These are phyloP conservation scores for Strobilomyces confusus DNA, from an alignment of 768 basidiomycete species.

Conservation along the genomic window DNA sequence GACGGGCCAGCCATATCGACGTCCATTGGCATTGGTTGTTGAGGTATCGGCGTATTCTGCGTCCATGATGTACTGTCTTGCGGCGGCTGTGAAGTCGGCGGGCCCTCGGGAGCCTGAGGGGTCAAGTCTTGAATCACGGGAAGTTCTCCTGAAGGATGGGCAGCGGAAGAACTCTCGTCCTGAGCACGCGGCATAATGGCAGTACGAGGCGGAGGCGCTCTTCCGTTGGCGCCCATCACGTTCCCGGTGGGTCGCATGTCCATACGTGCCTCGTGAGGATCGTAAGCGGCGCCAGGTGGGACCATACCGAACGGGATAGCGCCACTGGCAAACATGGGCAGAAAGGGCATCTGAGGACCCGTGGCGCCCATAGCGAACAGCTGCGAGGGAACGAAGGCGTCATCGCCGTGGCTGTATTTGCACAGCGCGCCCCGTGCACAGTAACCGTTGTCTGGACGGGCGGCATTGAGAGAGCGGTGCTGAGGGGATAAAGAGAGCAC, in stretches of 20 bases:
- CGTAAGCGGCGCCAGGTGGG: slow-evolving; percentile 52
- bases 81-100: slow-evolving; percentile 18
- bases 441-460: slow-evolving; percentile 73
- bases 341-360: slow-evolving; percentile 51
- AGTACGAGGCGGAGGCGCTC: slow-evolving; percentile 45
- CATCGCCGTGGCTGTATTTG: slow-evolving; percentile 91
- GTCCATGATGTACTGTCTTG: slow-evolving; percentile 24
- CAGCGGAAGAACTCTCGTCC: slow-evolving; percentile 44
- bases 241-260: slow-evolving; percentile 63
- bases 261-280: slow-evolving; percentile 77
- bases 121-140: slow-evolving; percentile 85
- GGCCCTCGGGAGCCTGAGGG: slow-evolving; percentile 42
- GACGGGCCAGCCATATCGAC: slow-evolving; percentile 32
- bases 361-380: slow-evolving; percentile 54
- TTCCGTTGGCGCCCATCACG: slow-evolving; percentile 27
- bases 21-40: slow-evolving; percentile 23
- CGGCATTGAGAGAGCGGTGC: slow-evolving; percentile 7
- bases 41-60: slow-evolving; percentile 14
- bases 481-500: slow-evolving; percentile 31
- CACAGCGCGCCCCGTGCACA: slow-evolving; percentile 86
- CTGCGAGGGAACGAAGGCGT: slow-evolving; percentile 73
- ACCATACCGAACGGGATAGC: slow-evolving; percentile 53
- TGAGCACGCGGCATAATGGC: slow-evolving; percentile 54
- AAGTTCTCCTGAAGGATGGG: slow-evolving; percentile 60
- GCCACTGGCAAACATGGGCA: slow-evolving; percentile 63